Conservation (phyloP, 805 yeast species). For the Ogataea degrootiae region DNA sequence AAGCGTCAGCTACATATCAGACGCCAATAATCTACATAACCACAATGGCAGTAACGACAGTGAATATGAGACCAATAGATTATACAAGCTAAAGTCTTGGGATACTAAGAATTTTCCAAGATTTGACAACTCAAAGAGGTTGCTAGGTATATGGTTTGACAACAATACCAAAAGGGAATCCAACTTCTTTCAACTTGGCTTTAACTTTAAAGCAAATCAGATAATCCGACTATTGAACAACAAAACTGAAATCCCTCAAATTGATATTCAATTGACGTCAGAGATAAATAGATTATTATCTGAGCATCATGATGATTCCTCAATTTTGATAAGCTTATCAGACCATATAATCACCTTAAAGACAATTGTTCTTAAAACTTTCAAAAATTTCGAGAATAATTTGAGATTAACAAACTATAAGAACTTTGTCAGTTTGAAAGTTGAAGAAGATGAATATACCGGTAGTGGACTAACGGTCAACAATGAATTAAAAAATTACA, state of each 20-base stretch:
- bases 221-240: not conserved
- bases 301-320: constrained; percentile 27
- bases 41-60: not conserved
- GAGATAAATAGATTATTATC: constrained; percentile 13
- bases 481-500: constrained; percentile 20
- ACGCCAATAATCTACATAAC: not conserved
- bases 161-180: constrained; percentile 9
- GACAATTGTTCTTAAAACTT: constrained; percentile 19
- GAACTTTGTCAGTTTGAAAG: constrained; percentile 14
- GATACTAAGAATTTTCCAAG: constrained; percentile 12
- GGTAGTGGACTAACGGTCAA: constrained; percentile 7
- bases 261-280: constrained; percentile 19
- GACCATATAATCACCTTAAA: constrained; percentile 21
- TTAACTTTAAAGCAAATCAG: constrained; percentile 6
- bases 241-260: constrained; percentile 7
- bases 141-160: constrained; percentile 1
- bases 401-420: constrained; percentile 18
- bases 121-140: constrained; percentile 7
- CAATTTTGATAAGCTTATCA: constrained; percentile 21
- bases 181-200: constrained; percentile 23
- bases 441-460: constrained; percentile 20
- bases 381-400: constrained; percentile 17
- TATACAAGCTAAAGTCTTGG: constrained; percentile 2
- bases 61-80: constrained; percentile 3
- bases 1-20: constrained; percentile 1